Conservation (phyloP, 768 basidiomycete species). For the Leccinum boreale region DNA sequence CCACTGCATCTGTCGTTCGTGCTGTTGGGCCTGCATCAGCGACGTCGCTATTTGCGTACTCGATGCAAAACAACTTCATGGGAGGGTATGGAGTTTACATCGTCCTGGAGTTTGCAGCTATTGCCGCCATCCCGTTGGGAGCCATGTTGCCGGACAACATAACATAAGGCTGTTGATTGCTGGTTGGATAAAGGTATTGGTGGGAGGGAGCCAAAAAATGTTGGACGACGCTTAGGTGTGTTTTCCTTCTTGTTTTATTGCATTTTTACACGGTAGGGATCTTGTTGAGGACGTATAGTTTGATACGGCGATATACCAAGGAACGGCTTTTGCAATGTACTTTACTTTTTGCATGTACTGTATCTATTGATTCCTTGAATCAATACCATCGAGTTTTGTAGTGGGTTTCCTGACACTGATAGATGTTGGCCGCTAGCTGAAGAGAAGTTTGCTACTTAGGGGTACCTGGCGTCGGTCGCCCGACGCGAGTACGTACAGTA, state of each 20-base stretch:
- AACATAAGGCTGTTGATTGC: slow-evolving; percentile 15
- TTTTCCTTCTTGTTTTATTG: slow-evolving; percentile 9
- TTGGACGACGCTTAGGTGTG: slow-evolving; percentile 9
- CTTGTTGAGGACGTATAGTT: background rate
- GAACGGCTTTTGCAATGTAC: slow-evolving; percentile 11
- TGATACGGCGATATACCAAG: background rate
- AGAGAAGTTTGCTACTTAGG: no score
- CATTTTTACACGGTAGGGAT: slow-evolving; percentile 6
- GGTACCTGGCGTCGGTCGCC: no score
- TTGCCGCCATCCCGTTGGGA: slow-evolving; percentile 17
- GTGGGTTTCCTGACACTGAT: no score
- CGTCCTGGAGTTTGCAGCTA: slow-evolving; percentile 16
- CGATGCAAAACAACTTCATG: slow-evolving; percentile 33
- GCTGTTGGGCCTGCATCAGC: slow-evolving; percentile 33
- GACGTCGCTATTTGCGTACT: slow-evolving; percentile 38
- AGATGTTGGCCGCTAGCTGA: no score
- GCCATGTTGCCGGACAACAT: slow-evolving; percentile 23
- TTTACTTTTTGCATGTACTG: slow-evolving; percentile 23
- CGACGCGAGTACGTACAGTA: background rate
- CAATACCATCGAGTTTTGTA: slow-evolving; percentile 17
- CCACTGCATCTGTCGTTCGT: slow-evolving; percentile 28
- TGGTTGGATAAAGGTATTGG: background rate
- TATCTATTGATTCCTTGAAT: slow-evolving; percentile 2
- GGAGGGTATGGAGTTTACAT: slow-evolving; percentile 37
- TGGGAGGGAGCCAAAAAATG: background rate